Conservation (phyloP, 2,329 filamentous ascomycete species). For the Ophiocordyceps camponoti-rufipedis region DNA sequence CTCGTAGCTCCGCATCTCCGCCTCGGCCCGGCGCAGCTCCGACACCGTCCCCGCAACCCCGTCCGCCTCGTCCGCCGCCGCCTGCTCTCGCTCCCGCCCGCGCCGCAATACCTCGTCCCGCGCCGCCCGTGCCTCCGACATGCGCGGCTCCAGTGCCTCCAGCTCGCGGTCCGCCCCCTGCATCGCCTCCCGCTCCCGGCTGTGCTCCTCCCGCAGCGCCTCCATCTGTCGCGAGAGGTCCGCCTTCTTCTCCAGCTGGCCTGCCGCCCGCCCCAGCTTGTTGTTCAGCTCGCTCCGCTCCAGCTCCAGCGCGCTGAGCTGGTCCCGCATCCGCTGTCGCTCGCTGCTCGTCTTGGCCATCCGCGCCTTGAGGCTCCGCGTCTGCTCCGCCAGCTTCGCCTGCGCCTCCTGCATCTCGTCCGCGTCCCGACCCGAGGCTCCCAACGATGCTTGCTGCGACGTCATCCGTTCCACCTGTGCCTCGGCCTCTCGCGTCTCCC, state of each 20-base stretch:
- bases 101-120: conserved; percentile 61
- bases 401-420: conserved; percentile 74
- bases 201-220: conserved; percentile 49
- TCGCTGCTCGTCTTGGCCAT: conserved; percentile 50
- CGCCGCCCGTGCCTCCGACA: conserved; percentile 55
- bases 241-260: conserved; percentile 67
- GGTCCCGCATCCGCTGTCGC: conserved; percentile 50
- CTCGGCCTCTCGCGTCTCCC: conserved; percentile 54
- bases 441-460: conserved; percentile 51
- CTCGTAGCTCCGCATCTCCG: conserved; percentile 64
- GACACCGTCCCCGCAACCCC: conserved; percentile 56
- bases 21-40: conserved; percentile 57
- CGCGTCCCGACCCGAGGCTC: conserved; percentile 46
- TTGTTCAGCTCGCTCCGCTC: conserved; percentile 58
- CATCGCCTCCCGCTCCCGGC: conserved; percentile 51
- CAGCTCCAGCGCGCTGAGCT: conserved; percentile 54
- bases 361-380: conserved; percentile 41
- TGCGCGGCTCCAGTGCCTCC: conserved; percentile 53
- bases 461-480: conserved; percentile 57
- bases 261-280: conserved; percentile 50
- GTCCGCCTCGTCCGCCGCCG: conserved; percentile 51
- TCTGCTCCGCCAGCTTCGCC: conserved; percentile 46
- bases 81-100: conserved; percentile 54
- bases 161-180: conserved; percentile 55
- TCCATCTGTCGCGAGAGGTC: conserved; percentile 54